These are phyloP conservation scores for Persicaria maculosa DNA, from an alignment of 148 eudicot genomes.

Conservation along the genomic window DNA sequence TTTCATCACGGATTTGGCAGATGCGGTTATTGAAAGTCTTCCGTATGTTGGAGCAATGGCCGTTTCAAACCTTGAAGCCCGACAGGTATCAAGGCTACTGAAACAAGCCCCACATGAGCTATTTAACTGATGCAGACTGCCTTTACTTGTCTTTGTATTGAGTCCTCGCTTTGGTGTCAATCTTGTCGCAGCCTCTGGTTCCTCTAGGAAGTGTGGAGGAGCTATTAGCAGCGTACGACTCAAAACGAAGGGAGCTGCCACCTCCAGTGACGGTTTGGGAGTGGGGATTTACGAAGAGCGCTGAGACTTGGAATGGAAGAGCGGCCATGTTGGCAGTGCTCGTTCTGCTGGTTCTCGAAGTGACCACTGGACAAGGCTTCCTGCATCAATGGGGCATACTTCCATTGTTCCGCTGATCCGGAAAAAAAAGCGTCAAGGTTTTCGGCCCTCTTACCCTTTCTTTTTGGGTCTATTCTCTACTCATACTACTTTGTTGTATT, in stretches of 20 bases:
- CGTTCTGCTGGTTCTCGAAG: conserved; percentile 67
- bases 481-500: not conserved
- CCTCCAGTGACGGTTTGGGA: conserved; percentile 87
- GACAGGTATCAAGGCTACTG: conserved; percentile 47
- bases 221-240: conserved; percentile 82
- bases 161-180: not conserved
- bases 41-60: conserved; percentile 99
- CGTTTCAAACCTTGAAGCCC: conserved; percentile 90
- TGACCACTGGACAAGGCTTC: conserved; percentile 84
- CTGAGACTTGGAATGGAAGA: conserved; percentile 98
- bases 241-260: conserved; percentile 86
- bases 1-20: conserved; percentile 87
- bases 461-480: not conserved
- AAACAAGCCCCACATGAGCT: too few species aligned
- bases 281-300: conserved; percentile 98
- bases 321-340: conserved; percentile 95
- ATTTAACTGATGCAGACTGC: not conserved
- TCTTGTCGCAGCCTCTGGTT: conserved; percentile 69
- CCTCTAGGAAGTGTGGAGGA: conserved; percentile 99
- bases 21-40: conserved; percentile 98
- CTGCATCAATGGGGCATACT: conserved; percentile 91
- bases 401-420: conserved; percentile 28
- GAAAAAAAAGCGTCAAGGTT: not conserved
- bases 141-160: not conserved
- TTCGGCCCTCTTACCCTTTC: not conserved